Evolutionary conservation across 2,329 filamentous ascomycete species (phyloP).

Genomic region (Talaromyces piceae): DNA sequence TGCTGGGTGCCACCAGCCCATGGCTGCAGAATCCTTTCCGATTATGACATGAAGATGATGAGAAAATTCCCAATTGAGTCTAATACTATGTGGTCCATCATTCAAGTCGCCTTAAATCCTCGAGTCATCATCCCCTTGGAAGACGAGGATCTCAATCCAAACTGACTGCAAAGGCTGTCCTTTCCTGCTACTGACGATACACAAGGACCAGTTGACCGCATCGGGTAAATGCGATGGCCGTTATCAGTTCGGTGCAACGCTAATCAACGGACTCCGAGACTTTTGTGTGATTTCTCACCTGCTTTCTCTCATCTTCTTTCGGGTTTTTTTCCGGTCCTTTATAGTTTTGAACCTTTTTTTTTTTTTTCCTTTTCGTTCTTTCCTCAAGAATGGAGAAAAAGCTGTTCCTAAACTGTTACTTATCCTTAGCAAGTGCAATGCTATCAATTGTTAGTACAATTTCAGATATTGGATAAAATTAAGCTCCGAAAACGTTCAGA

Average conservation of each 20-base stretch:
- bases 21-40: no score
- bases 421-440: no score
- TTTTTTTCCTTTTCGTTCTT: no score
- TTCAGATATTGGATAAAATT: no score
- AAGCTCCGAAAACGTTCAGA: not conserved
- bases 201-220: not conserved
- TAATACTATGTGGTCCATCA: not conserved
- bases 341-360: no score
- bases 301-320: not conserved
- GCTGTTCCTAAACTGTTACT: no score
- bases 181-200: not conserved
- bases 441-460: no score
- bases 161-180: not conserved
- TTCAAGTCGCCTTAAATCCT: not conserved
- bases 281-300: not conserved
- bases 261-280: not conserved
- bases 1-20: no score
- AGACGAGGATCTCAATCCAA: not conserved
- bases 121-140: not conserved
- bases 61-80: not conserved
- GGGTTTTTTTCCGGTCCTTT: not conserved
- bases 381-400: no score
- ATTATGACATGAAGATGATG: no score
- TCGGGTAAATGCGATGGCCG: not conserved
- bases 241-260: not conserved